phyloP scores from a whole-genome alignment of 75 land plant species.

The Selaginella tamariscina region DNA sequence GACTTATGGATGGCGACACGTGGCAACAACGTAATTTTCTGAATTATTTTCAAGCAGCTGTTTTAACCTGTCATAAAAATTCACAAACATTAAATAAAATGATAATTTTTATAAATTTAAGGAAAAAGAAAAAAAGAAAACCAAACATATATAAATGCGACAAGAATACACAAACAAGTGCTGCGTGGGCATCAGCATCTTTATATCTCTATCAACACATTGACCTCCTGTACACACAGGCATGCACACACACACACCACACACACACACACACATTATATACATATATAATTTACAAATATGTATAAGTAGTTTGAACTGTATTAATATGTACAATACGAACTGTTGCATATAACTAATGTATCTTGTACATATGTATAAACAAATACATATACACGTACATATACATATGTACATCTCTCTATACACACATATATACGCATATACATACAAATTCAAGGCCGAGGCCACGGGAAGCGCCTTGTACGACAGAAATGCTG shows the following conservation, averaged over 20 bases:
- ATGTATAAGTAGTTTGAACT: neutral
- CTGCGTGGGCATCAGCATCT: neutral
- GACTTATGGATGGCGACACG: conserved; percentile 82
- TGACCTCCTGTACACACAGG: too few species aligned
- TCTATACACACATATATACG: neutral
- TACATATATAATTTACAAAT: neutral
- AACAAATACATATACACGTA: neutral
- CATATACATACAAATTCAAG: conserved; percentile 67
- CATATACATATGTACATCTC: neutral
- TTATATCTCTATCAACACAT: neutral
- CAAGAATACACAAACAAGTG: neutral
- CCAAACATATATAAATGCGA: neutral
- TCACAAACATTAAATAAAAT: neutral
- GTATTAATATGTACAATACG: too few species aligned
- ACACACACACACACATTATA: too few species aligned
- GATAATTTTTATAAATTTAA: neutral
- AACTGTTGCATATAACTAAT: neutral
- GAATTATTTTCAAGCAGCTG: conserved; percentile 46
- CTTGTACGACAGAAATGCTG: too few species aligned
- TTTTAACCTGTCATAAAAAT: conserved; percentile 35
- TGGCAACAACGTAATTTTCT: conserved; percentile 69
- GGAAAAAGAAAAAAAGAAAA: neutral
- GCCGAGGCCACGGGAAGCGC: conserved; percentile 91
- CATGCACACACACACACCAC: too few species aligned
- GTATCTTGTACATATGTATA: neutral